phyloP scores from a whole-genome alignment of 2,329 filamentous ascomycete species.

The Metarhizium robertsii region DNA sequence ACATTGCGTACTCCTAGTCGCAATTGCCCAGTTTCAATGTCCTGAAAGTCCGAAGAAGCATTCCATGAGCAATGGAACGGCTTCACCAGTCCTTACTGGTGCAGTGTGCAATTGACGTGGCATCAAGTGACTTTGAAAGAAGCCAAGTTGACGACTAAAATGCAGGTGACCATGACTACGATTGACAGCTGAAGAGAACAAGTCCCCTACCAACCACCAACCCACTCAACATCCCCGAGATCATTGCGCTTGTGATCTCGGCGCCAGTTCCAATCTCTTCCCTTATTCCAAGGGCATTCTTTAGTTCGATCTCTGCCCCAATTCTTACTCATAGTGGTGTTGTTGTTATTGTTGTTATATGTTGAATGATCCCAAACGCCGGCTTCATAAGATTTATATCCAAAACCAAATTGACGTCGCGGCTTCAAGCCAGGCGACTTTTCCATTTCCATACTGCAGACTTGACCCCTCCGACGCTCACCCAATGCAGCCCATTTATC shows the following conservation, averaged over 20 bases:
- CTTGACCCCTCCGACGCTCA: slow-evolving; percentile 65
- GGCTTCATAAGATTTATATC: slow-evolving; percentile 37
- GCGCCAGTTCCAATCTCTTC: slow-evolving; percentile 53
- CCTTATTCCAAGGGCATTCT: slow-evolving; percentile 48
- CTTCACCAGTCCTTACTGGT: background rate
- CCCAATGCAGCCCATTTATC: slow-evolving; percentile 91
- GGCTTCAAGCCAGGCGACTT: slow-evolving; percentile 40
- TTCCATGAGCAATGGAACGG: slow-evolving; percentile 1
- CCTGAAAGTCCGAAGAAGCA: background rate
- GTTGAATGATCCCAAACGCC: slow-evolving; percentile 38
- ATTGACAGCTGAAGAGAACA: slow-evolving; percentile 41
- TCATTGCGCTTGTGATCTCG: slow-evolving; percentile 50
- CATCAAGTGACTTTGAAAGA: background rate
- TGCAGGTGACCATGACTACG: slow-evolving; percentile 43
- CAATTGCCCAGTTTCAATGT: background rate
- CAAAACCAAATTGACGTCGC: slow-evolving; percentile 39
- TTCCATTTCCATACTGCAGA: slow-evolving; percentile 38
- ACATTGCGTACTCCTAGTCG: slow-evolving; percentile 17
- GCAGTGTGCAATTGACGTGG: background rate
- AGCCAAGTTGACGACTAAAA: slow-evolving; percentile 2
- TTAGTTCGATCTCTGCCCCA: slow-evolving; percentile 37
- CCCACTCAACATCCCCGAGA: slow-evolving; percentile 82
- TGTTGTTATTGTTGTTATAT: slow-evolving; percentile 23
- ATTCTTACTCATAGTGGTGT: slow-evolving; percentile 1
- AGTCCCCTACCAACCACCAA: slow-evolving; percentile 76